phyloP scores from a whole-genome alignment of 441 rosid species.

The Croton setiger region DNA sequence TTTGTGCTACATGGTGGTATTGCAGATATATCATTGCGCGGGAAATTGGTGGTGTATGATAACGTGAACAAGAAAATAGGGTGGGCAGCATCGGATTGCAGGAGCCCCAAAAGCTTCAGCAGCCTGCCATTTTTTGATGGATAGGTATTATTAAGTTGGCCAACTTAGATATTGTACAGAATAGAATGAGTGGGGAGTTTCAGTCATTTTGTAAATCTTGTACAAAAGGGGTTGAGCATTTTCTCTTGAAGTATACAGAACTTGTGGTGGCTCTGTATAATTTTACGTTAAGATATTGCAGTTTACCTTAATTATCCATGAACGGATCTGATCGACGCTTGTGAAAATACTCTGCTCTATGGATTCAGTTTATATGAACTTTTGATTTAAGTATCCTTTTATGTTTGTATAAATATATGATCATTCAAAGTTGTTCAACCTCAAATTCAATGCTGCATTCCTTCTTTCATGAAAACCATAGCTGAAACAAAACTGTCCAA shows the following conservation, averaged over 20 bases:
- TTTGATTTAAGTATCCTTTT: too few species aligned
- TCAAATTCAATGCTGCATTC: too few species aligned
- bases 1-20: background rate
- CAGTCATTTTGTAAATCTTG: background rate
- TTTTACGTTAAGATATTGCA: too few species aligned
- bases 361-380: too few species aligned
- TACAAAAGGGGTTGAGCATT: background rate
- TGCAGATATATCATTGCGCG: slow-evolving; percentile 76
- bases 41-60: slow-evolving; percentile 69
- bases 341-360: too few species aligned
- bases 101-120: slow-evolving; percentile 34
- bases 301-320: too few species aligned
- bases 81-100: slow-evolving; percentile 65
- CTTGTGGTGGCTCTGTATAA: too few species aligned
- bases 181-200: background rate
- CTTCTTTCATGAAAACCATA: background rate
- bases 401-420: too few species aligned
- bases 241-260: too few species aligned
- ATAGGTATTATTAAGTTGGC: background rate
- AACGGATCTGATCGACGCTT: too few species aligned
- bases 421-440: too few species aligned
- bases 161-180: background rate
- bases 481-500: background rate
- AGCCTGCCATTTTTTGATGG: slow-evolving; percentile 50
- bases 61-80: slow-evolving; percentile 70